phyloP scores from a whole-genome alignment of 305 asterid genomes.

The Fraxinus paxiana region DNA sequence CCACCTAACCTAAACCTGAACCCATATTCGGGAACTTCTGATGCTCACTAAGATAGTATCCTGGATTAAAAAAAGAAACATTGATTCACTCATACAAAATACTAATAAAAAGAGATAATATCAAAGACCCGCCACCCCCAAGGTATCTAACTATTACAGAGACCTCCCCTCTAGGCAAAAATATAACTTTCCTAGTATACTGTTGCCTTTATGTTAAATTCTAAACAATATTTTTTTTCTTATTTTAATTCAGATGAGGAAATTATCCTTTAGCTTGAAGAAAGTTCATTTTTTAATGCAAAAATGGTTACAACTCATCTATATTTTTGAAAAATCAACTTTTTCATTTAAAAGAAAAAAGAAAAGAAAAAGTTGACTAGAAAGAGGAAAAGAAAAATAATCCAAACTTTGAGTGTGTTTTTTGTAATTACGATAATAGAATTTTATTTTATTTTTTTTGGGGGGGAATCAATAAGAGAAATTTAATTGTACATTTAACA shows the following conservation, averaged over 20 bases:
- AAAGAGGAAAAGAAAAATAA: neutral
- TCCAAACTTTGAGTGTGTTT: neutral
- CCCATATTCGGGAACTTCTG: neutral
- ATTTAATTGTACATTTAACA: neutral
- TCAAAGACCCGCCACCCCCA: neutral
- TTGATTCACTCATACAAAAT: neutral
- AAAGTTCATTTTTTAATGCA: neutral
- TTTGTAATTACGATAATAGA: neutral
- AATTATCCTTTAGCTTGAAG: neutral
- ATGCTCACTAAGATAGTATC: neutral
- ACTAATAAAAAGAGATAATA: neutral
- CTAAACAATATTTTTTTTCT: neutral
- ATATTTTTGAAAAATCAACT: neutral
- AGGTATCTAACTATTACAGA: neutral
- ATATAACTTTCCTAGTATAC: neutral
- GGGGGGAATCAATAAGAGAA: neutral
- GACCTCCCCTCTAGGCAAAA: neutral
- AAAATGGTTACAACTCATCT: neutral
- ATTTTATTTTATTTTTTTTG: no score
- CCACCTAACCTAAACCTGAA: neutral
- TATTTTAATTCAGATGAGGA: neutral
- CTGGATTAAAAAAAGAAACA: neutral
- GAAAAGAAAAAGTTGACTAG: neutral
- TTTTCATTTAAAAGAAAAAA: neutral
- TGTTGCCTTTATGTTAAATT: neutral